Evolutionary conservation across 208 protist species (phyloP).

Genomic region (Trypanosoma scelopori): DNA sequence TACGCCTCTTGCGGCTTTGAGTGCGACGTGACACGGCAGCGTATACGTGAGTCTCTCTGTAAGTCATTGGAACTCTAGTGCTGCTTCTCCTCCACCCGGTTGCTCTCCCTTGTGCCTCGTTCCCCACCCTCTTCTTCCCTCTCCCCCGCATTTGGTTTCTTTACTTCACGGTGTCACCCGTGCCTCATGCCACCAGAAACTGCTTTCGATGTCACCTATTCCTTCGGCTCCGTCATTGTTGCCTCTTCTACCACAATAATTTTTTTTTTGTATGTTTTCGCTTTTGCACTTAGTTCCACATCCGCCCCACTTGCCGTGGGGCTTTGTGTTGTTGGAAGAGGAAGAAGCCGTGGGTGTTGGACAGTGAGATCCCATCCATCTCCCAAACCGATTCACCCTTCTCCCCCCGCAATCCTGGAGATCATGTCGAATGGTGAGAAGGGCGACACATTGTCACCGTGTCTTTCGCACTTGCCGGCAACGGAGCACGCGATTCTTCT

Average conservation of each 20-base stretch:
- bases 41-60: too few relatives aligned
- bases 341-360: not conserved
- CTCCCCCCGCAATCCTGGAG: not conserved
- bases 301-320: not conserved
- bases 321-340: not conserved
- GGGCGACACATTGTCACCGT: constrained; percentile 26
- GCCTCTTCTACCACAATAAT: too few relatives aligned
- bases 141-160: not conserved
- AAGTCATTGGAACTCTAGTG: not conserved
- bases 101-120: not conserved
- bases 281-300: too few relatives aligned
- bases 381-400: constrained; percentile 1
- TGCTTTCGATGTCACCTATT: too few relatives aligned
- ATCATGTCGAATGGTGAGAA: constrained; percentile 17
- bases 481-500: constrained; percentile 70
- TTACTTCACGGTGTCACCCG: too few relatives aligned
- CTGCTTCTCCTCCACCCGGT: not conserved
- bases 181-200: too few relatives aligned
- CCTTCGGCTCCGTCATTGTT: too few relatives aligned
- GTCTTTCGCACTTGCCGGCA: constrained; percentile 15
- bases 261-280: too few relatives aligned
- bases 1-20: too few relatives aligned
- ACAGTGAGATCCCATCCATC: not conserved
- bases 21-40: too few relatives aligned
- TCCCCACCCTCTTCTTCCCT: not conserved